Percentiles rank a stretch among this genome's conserved stretches.
Evolutionary conservation across 257 asterid genomes (phyloP).

Genomic region (Salvia rosmarinus): DNA sequence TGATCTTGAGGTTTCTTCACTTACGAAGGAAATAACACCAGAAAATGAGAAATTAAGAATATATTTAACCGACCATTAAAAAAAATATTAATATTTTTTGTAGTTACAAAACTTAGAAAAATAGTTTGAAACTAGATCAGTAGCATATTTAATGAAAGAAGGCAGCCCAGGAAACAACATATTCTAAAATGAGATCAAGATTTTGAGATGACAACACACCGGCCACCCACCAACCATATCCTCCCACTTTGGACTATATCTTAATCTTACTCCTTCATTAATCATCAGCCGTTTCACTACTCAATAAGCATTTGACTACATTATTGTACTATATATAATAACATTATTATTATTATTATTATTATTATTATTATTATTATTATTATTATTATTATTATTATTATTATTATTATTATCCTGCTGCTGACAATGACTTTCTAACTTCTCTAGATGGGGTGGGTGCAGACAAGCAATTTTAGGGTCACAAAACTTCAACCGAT

Average conservation of each 20-base stretch:
- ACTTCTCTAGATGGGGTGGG: neutral
- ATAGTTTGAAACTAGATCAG: too few species aligned
- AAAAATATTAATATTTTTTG: too few species aligned
- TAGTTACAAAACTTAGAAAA: too few species aligned
- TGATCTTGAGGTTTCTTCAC: too few species aligned
- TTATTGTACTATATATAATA: neutral
- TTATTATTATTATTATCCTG: neutral
- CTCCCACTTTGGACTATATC: constrained; percentile 4
- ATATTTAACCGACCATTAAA: too few species aligned
- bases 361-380: too few species aligned
- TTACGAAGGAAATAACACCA: too few species aligned
- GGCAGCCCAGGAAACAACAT: neutral
- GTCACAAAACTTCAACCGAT: constrained; percentile 37
- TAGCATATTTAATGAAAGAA: too few species aligned
- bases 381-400: too few species aligned
- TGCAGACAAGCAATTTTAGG: too few species aligned
- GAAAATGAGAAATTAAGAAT: too few species aligned
- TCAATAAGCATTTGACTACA: neutral
- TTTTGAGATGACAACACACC: neutral
- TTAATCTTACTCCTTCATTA: neutral
- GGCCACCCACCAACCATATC: constrained; percentile 6
- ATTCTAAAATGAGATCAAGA: neutral
- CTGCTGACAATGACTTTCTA: neutral
- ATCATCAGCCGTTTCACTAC: neutral
- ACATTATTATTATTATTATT: too few species aligned